Base-by-base conservation (phyloP, 2,329 filamentous ascomycete species). In the Pleoardoris graminearum region DNA sequence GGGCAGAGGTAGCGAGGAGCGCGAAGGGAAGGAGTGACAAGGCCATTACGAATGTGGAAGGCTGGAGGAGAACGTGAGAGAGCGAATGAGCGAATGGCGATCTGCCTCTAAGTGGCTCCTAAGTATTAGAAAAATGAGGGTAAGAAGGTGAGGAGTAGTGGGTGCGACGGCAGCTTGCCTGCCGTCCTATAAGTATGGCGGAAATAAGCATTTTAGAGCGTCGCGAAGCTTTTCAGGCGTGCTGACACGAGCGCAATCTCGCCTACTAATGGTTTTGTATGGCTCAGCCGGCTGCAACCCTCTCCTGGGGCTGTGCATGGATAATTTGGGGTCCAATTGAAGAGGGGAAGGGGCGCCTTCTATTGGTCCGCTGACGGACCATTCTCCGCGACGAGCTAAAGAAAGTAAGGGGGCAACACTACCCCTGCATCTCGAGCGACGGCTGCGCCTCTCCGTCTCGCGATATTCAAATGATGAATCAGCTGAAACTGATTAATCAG, bases 31-130 rank as follows among this genome's bases (percentile, higher is more conserved):
- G 16, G 22, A 37, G 33, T 12, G 43, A 27, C 19, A 23, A 16
- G 21, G 43, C 2, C 51, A 53, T 53, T n/a, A 39, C 46, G 46
- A 53, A 25, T n/a, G 14, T 12, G 23, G 17, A 35, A 25, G 12
- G 12, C 12, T 21, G 29, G 43, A 52, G 42, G 5, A 38, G 30
- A 10, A 27, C 25, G 42, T 33, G 42, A 4, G 4, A 29, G 21
- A 37, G 21, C 3, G n/a, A 16, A n/a, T 2, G 12, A 29, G 21
- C 19, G n/a, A 29, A 16, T 1, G 8, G n/a, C 30, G 43, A 25
- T 19, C 22, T 35, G 29, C 8, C 27, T 25, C 6, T 2, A 30
- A 16, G 12, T 46, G 6, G 25, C 11, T 19, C 3, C 16, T 3
- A 11, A 23, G 30, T 29, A 10, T 11, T 12, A 19, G 17, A 3